Conservation (phyloP, 139 green algal genomes). For the Micromonas commoda region DNA sequence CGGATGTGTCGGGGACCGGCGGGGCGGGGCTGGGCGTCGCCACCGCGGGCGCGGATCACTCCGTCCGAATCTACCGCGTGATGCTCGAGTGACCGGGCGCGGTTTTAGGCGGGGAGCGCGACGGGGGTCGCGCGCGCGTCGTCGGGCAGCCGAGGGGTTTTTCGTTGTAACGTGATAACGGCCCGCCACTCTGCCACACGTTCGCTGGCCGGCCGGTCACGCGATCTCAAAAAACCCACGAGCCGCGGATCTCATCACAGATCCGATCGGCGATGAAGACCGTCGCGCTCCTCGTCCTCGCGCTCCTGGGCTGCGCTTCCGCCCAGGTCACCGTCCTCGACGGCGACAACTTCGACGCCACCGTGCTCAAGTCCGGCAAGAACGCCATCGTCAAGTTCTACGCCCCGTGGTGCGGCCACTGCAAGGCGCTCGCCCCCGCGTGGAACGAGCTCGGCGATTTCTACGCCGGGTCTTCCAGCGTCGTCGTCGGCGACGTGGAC, state of each 20-base stretch:
- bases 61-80: background rate
- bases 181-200: too few relatives aligned
- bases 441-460: constrained; percentile 32
- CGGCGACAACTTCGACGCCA: constrained; percentile 6
- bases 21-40: background rate
- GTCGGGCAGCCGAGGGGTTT: background rate
- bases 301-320: background rate
- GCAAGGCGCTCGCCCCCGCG: constrained; percentile 26
- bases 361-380: constrained; percentile 15
- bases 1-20: background rate
- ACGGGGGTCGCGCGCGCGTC: background rate
- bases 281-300: background rate
- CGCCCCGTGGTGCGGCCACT: constrained; percentile 35
- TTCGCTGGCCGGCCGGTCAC: too few relatives aligned
- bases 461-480: constrained; percentile 1
- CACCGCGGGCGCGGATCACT: background rate
- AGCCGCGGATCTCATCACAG: too few relatives aligned
- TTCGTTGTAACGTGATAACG: too few relatives aligned
- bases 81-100: background rate
- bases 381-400: constrained; percentile 28
- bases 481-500: constrained; percentile 35
- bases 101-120: background rate
- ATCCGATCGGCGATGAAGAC: background rate
- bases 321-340: constrained; percentile 6
- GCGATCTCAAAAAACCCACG: too few relatives aligned